Evolutionary conservation across 768 basidiomycete species (phyloP), one percentile per base, ranked within the genome.

Genomic region (Tremella fuciformis): DNA sequence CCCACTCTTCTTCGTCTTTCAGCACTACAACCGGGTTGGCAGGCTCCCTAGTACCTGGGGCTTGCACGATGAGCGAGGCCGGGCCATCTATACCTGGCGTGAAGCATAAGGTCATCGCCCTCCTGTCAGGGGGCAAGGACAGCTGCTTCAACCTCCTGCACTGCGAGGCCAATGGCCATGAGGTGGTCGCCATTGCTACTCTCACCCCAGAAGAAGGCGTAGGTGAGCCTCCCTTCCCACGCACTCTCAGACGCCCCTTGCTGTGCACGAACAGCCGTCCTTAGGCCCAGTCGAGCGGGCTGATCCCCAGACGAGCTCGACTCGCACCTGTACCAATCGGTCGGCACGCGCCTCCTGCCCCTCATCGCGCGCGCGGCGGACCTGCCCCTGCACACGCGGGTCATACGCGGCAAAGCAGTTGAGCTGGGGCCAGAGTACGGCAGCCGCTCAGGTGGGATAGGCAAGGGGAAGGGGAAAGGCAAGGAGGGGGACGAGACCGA

Each of bases 261-360:
- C 4, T 34, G 29, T 11, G 29, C 29, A 6, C 4, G 29, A 34
- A 11, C 4, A 11, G 4, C 29, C 11, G 29, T 34, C 4, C 6
- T 6, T 6, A 11, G 4, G 29, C 29, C 11, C 11, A 11, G 29
- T 34, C 29, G 29, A 34, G 29, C 29, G 4, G 29, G 11, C 29
- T 34, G 29, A 34, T 11, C 11, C 19, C n/a, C 76, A 96, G 96
- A 98, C 81, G 96, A 99, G 80, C 84, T 98, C 70, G 93, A 99
- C 77, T 97, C 93, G 21, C 98, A 91, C 79, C 82, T 99, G 76
- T 99, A 97, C 77, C 96, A 99, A 76, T 97, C 94, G n/a, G 93
- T 99, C 24, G 96, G 93, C 0, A 93, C 97, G 73, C 89, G 91
- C 57, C 90, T 91, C 16, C 86, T 98, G 58, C 85, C 89, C 50